phyloP scores from a whole-genome alignment of 108 stramenopile genomes.

The Nitzschia sp. region DNA sequence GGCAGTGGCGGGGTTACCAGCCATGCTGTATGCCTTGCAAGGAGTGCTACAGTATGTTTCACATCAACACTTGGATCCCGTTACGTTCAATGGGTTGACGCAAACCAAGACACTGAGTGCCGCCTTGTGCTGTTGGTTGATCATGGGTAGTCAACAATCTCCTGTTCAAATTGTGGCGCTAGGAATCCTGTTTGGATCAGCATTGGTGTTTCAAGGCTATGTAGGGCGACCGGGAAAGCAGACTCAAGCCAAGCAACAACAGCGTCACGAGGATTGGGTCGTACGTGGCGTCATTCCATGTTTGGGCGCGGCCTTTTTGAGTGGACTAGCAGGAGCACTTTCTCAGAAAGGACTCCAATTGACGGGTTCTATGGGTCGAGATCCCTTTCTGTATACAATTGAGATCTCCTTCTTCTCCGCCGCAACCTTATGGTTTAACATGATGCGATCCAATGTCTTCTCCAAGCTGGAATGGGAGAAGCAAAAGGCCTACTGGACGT shows the following conservation, averaged over 20 bases:
- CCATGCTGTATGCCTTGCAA: slow-evolving; percentile 85
- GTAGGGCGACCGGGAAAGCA: slow-evolving; percentile 21
- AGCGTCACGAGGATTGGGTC: slow-evolving; percentile 8
- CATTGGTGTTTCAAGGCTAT: slow-evolving; percentile 68
- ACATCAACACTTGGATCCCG: slow-evolving; percentile 83
- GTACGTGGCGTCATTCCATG: slow-evolving; percentile 65
- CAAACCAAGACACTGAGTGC: slow-evolving; percentile 90
- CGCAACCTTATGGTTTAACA: slow-evolving; percentile 1
- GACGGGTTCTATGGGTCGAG: slow-evolving; percentile 48
- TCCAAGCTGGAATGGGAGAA: background rate
- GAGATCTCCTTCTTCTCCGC: slow-evolving; percentile 74
- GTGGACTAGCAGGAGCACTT: slow-evolving; percentile 84
- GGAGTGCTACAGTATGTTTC: slow-evolving; percentile 73
- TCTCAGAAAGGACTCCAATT: slow-evolving; percentile 84
- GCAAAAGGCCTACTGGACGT: slow-evolving; percentile 44
- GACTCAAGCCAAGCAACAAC: background rate
- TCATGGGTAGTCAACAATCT: slow-evolving; percentile 84
- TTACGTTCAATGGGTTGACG: slow-evolving; percentile 85
- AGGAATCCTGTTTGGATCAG: slow-evolving; percentile 66
- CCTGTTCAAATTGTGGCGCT: slow-evolving; percentile 78
- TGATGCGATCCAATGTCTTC: background rate
- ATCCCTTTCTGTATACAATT: slow-evolving; percentile 69
- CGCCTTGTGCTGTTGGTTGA: slow-evolving; percentile 86
- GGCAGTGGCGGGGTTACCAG: slow-evolving; percentile 75
- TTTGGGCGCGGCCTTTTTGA: slow-evolving; percentile 73